Conservation (phyloP, 1,284 basidiomycete genomes). For the Rhizopogon hawkerae region DNA sequence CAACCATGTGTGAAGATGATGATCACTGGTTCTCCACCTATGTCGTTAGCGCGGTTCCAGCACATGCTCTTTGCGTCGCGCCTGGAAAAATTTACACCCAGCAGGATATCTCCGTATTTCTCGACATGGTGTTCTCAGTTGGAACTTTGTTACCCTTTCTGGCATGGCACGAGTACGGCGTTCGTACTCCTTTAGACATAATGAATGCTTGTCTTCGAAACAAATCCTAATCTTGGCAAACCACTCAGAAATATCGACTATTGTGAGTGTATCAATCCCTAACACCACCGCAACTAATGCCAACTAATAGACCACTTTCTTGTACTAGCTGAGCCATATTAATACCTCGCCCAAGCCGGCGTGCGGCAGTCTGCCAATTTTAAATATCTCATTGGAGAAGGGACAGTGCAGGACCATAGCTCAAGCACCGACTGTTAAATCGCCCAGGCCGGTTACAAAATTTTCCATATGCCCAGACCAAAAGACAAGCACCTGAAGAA, state of each 20-base stretch:
- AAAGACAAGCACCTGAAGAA: neutral
- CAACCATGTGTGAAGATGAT: neutral
- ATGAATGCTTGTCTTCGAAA: neutral
- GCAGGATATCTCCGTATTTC: neutral
- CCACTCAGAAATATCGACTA: too few relatives aligned
- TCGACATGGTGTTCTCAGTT: neutral
- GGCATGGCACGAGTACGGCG: neutral
- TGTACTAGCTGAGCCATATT: too few relatives aligned
- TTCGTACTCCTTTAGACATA: neutral
- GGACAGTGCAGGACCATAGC: too few relatives aligned
- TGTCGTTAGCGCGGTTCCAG: neutral
- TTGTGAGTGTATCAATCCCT: neutral
- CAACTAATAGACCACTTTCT: too few relatives aligned
- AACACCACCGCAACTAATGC: too few relatives aligned
- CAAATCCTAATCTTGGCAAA: too few relatives aligned
- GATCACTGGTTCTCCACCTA: neutral
- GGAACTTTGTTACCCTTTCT: neutral
- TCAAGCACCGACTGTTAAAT: too few relatives aligned
- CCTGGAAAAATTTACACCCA: neutral
- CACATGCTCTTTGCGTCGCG: neutral
- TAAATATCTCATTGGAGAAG: too few relatives aligned
- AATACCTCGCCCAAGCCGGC: too few relatives aligned
- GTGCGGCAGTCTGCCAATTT: too few relatives aligned
- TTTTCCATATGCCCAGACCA: neutral
- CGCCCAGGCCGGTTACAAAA: neutral